Percentiles rank a stretch among this genome's conserved stretches.
phyloP scores from a whole-genome alignment of 2,329 filamentous ascomycete species.

The Diaporthe nobilis region DNA sequence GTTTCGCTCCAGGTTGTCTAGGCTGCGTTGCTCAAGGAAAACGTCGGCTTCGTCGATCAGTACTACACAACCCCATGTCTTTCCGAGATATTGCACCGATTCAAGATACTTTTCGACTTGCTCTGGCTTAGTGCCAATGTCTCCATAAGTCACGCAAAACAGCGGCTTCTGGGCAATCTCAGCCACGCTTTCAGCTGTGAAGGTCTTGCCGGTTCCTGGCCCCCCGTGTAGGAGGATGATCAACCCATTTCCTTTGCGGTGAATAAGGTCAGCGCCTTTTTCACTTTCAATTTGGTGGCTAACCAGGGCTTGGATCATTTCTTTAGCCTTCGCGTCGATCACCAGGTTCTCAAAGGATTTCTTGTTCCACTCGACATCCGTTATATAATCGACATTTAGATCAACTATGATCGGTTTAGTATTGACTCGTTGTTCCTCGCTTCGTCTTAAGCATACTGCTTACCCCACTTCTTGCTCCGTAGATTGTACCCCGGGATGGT shows the following conservation, averaged over 20 bases:
- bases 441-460: background rate
- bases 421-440: background rate
- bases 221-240: conserved; percentile 53
- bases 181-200: conserved; percentile 55
- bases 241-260: conserved; percentile 53
- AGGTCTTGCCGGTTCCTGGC: conserved; percentile 54
- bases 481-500: background rate
- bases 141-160: conserved; percentile 55
- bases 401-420: conserved; percentile 33
- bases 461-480: conserved; percentile 14
- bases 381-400: conserved; percentile 44
- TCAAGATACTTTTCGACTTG: conserved; percentile 51
- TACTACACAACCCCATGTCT: conserved; percentile 42
- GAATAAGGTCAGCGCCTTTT: conserved; percentile 51
- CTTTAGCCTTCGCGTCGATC: conserved; percentile 45
- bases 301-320: conserved; percentile 49
- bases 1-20: conserved; percentile 53
- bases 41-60: conserved; percentile 58
- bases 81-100: conserved; percentile 48
- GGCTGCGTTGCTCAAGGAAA: conserved; percentile 52
- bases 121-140: conserved; percentile 51
- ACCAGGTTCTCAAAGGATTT: conserved; percentile 45
- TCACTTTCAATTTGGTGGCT: conserved; percentile 44
- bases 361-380: conserved; percentile 44
- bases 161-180: conserved; percentile 53